Conservation (phyloP, 2,329 filamentous ascomycete species). For the Alternaria incomplexa region DNA sequence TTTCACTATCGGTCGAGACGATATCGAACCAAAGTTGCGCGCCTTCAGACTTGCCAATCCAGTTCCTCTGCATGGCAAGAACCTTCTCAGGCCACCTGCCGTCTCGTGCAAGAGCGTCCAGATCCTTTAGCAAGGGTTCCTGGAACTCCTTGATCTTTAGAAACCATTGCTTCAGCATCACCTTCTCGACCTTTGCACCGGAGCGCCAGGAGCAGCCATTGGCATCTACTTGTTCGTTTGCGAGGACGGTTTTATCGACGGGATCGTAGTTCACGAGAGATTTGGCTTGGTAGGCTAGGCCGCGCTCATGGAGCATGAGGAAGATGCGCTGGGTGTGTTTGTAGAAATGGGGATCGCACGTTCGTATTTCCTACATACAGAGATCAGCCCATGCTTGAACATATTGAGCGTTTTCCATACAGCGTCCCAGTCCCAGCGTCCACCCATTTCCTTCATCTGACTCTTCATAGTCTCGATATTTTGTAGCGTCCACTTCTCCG, state of each 20-base stretch:
- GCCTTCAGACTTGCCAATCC: conserved; percentile 81
- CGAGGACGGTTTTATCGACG: conserved; percentile 85
- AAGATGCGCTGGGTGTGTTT: conserved; percentile 89
- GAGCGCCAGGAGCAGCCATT: conserved; percentile 87
- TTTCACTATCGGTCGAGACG: conserved; percentile 46
- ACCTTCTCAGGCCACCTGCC: conserved; percentile 83
- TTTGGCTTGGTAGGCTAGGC: conserved; percentile 81
- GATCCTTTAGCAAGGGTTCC: conserved; percentile 72
- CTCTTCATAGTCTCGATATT: conserved; percentile 88
- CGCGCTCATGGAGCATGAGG: conserved; percentile 73
- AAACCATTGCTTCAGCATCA: conserved; percentile 86
- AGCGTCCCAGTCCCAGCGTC: conserved; percentile 80
- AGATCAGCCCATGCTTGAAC: conserved; percentile 6
- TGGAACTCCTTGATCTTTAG: conserved; percentile 82
- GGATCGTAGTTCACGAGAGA: conserved; percentile 91
- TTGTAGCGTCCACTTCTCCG: conserved; percentile 76
- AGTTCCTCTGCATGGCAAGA: conserved; percentile 82
- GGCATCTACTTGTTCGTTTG: conserved; percentile 91
- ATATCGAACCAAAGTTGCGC: conserved; percentile 75
- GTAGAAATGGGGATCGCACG: conserved; percentile 85
- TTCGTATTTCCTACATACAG: conserved; percentile 73
- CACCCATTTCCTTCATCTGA: conserved; percentile 80
- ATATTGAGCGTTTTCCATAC: conserved; percentile 53
- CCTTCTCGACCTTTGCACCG: conserved; percentile 81
- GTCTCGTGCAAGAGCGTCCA: conserved; percentile 68